A percentile compares a stretch with the other conserved stretches of the same genome.
phyloP scores from a whole-genome alignment of 192 early-diverging fungal species.

The Umbelopsis sp. region DNA sequence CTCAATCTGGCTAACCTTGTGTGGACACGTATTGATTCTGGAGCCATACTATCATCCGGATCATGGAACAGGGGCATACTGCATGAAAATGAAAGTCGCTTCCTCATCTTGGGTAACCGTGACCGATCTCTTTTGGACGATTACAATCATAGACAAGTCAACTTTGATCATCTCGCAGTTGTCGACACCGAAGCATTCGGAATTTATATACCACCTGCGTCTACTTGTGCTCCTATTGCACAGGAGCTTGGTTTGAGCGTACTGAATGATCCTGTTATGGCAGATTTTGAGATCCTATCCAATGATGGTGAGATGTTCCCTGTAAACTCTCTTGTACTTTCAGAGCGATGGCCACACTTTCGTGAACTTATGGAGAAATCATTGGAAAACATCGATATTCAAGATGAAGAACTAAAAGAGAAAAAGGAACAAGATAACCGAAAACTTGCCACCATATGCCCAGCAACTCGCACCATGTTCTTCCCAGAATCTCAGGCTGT shows the following conservation, averaged over 20 bases:
- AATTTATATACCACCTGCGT: constrained; percentile 51
- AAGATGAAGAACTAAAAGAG: constrained; percentile 2
- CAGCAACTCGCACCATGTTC: constrained; percentile 13
- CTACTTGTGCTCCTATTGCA: constrained; percentile 48
- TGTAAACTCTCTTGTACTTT: constrained; percentile 55
- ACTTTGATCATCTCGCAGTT: constrained; percentile 73
- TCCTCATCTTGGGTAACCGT: constrained; percentile 73
- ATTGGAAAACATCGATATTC: neutral
- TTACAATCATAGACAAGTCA: constrained; percentile 76
- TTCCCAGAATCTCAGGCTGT: constrained; percentile 35
- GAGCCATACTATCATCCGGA: constrained; percentile 64
- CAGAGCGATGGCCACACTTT: constrained; percentile 58
- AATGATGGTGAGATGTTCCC: constrained; percentile 48
- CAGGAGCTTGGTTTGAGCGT: constrained; percentile 60
- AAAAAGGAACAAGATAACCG: neutral
- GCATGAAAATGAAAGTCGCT: constrained; percentile 58
- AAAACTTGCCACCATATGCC: constrained; percentile 5
- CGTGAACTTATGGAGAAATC: constrained; percentile 32
- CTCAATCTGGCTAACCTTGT: constrained; percentile 58
- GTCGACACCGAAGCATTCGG: constrained; percentile 77
- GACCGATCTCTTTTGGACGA: constrained; percentile 72
- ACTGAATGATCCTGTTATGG: constrained; percentile 52
- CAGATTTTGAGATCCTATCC: constrained; percentile 58
- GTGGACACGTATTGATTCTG: constrained; percentile 71
- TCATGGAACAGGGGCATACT: constrained; percentile 81